phyloP scores from a whole-genome alignment of 2,329 filamentous ascomycete genomes.

The Tolypocladium cylindrosporum region DNA sequence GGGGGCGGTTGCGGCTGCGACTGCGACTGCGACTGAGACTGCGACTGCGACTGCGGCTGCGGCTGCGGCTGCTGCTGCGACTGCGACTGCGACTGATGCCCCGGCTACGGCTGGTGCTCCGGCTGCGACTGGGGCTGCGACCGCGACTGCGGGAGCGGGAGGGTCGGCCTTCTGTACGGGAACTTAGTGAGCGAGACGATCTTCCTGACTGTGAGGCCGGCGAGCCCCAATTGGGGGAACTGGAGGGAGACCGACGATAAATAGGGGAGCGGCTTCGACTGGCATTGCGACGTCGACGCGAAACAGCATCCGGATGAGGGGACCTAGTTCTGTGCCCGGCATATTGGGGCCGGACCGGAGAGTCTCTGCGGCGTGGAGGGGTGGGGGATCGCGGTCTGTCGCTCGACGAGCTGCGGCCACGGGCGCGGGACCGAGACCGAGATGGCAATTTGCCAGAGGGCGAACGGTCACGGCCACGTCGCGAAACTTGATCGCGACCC shows the following conservation, averaged over 20 bases:
- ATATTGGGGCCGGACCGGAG: constrained; percentile 19
- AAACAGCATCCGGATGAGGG: constrained; percentile 17
- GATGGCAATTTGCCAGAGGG: constrained; percentile 18
- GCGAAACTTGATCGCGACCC: constrained; percentile 27
- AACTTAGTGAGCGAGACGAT: constrained; percentile 37
- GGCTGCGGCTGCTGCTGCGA: not conserved
- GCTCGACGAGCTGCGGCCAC: constrained; percentile 19
- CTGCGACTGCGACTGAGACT: constrained; percentile 7
- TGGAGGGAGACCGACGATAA: constrained; percentile 20
- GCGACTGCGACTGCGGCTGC: constrained; percentile 8
- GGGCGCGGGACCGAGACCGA: constrained; percentile 21
- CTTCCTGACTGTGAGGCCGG: constrained; percentile 39
- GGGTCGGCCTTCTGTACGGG: constrained; percentile 31
- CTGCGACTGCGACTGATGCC: constrained; percentile 1
- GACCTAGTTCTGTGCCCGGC: constrained; percentile 31
- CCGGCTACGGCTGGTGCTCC: not conserved
- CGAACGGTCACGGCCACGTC: constrained; percentile 20
- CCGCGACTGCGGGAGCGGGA: constrained; percentile 29
- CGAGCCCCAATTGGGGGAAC: constrained; percentile 27
- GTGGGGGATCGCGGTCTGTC: constrained; percentile 21
- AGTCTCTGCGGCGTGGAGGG: constrained; percentile 22
- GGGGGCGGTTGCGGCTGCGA: constrained; percentile 6
- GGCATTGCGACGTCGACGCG: constrained; percentile 11
- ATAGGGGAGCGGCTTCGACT: constrained; percentile 11
- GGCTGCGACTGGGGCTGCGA: constrained; percentile 15